Evolutionary conservation across 2,329 filamentous ascomycete species (phyloP).

Genomic region (Periglandula ipomoeae): DNA sequence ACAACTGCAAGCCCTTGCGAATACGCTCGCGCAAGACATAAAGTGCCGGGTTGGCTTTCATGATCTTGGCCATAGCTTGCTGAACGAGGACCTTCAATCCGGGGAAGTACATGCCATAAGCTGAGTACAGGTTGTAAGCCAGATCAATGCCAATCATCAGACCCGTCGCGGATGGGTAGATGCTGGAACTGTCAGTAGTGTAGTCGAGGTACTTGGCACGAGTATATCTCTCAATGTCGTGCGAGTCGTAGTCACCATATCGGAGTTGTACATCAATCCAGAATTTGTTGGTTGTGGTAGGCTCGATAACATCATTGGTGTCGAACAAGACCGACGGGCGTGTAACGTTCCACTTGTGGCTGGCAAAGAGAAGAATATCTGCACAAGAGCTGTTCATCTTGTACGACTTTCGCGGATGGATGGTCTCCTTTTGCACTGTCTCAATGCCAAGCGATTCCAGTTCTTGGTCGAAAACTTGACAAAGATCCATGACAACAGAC

Average conservation of each 20-base stretch:
- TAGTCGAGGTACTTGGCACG: constrained; percentile 98
- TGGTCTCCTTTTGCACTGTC: constrained; percentile 97
- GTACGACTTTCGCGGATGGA: constrained; percentile 98
- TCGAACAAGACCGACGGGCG: constrained; percentile 88
- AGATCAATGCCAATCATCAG: constrained; percentile 97
- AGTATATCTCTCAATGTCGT: constrained; percentile 96
- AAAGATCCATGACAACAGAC: constrained; percentile 96
- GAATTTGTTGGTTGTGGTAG: constrained; percentile 96
- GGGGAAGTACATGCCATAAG: constrained; percentile 97
- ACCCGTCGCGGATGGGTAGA: constrained; percentile 93
- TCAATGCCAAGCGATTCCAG: constrained; percentile 92
- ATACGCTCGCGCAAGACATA: constrained; percentile 98
- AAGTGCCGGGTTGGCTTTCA: constrained; percentile 96
- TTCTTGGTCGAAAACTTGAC: constrained; percentile 97
- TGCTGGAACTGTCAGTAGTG: constrained; percentile 96
- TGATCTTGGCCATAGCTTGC: constrained; percentile 98
- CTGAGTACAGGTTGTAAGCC: constrained; percentile 96
- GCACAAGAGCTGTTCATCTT: constrained; percentile 99
- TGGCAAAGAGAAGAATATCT: constrained; percentile 92
- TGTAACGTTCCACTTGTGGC: constrained; percentile 98
- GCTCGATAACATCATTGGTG: constrained; percentile 89
- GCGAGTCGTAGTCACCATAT: constrained; percentile 97
- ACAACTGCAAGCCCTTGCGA: constrained; percentile 92
- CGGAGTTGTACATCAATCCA: constrained; percentile 96
- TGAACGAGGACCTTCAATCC: constrained; percentile 91